Base-by-base conservation (phyloP, 2,329 filamentous ascomycete genomes). In the Sporothrix inflata region DNA sequence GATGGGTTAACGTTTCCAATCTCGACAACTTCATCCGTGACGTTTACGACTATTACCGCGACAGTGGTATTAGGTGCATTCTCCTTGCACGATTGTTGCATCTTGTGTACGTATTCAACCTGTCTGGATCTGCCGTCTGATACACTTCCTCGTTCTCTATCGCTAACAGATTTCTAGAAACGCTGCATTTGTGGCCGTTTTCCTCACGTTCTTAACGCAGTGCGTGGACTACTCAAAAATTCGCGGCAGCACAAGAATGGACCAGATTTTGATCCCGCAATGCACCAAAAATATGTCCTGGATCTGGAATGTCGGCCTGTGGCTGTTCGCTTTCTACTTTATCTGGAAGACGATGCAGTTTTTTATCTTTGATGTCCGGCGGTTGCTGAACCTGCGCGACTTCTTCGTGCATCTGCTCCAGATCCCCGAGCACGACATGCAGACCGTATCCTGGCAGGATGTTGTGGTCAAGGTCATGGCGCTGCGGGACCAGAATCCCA, bases 381-480 rank as follows among this genome's bases (percentile, higher is more conserved):
- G 92, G 19, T 85, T 98, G 34, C 83, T 88, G 72, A 87, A 93
- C 67, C 91, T 97, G 82, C 92, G 94, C 75, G 91, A 96, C 79
- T 98, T 97, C 80, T 98, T 93, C 79, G 85, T 90, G 38, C 86
- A 97, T 78, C 86, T 97, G 4, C 88, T 98, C 11, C 91, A 92
- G 51, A 94, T 98, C 57, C 92, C 92, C 0, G 87, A 89, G 73
- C 86, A 91, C 72, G 94, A 98, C 77, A 96, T 98, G 83, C 94
- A 98, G 80, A 97, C 94, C 0, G 92, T 97, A 68, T 95, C 94
- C 6, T 98, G 94, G 94, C 93, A 97, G 78, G 92, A 96, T 75
- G 88, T 97, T 34, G 94, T 98, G 27, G 92, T 89, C 73, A 91
- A 94, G 47, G 86, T 98, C 73, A 97, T 97, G 89, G 88, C 89